These are phyloP conservation scores for Psilocybe subaeruginosa DNA, from an alignment of 768 basidiomycete genomes.

Conservation along the genomic window DNA sequence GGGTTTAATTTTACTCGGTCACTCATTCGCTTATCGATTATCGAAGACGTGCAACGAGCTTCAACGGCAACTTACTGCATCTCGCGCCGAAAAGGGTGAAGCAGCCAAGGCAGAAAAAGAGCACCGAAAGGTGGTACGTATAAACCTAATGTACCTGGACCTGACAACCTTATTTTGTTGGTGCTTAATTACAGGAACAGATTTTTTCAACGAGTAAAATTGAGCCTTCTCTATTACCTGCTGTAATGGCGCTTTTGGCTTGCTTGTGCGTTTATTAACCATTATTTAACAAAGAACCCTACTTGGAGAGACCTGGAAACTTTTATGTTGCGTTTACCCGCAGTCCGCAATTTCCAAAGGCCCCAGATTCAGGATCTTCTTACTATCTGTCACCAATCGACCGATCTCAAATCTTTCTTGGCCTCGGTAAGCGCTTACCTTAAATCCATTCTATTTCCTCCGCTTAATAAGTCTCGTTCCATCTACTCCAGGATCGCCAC, in stretches of 20 bases:
- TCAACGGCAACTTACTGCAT: background rate
- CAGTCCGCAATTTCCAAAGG: background rate
- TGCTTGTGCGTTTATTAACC: background rate
- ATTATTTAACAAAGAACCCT: background rate
- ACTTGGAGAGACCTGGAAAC: background rate
- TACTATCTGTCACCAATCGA: constrained; percentile 2
- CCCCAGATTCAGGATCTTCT: background rate
- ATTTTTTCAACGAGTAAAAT: too few species aligned
- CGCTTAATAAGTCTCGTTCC: background rate
- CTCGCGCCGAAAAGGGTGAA: background rate
- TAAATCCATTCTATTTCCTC: background rate
- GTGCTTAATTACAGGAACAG: too few species aligned
- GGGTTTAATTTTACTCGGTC: background rate
- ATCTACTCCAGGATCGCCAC: background rate
- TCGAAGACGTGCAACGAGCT: background rate
- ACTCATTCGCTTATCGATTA: background rate
- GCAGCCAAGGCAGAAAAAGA: background rate
- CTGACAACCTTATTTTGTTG: too few species aligned
- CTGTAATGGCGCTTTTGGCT: background rate
- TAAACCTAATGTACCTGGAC: too few species aligned
- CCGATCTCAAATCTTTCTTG: constrained; percentile 3
- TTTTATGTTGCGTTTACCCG: background rate
- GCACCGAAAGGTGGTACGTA: too few species aligned
- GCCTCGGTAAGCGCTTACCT: background rate
- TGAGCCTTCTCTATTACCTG: background rate